These are phyloP conservation scores for Bipolaris zeicola DNA, from an alignment of 2,329 filamentous ascomycete species.

Conservation along the genomic window DNA sequence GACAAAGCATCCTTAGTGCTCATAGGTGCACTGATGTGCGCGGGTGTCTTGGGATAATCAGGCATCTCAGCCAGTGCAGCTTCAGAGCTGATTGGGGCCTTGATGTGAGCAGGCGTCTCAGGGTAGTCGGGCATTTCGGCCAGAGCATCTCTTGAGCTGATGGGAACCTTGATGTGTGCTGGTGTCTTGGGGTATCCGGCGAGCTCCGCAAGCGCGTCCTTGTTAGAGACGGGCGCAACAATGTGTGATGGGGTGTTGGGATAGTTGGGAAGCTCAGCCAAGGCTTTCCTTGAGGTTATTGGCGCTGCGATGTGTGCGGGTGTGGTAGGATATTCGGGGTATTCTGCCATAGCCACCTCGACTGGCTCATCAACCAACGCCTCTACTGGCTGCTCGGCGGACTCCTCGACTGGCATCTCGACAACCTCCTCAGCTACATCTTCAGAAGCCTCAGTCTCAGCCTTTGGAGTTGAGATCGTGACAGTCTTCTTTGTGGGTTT, in stretches of 20 bases:
- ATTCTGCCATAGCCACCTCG: constrained; percentile 33
- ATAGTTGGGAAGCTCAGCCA: constrained; percentile 27
- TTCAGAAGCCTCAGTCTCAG: constrained; percentile 13
- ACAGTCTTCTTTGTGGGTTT: constrained; percentile 31
- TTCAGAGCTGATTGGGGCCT: constrained; percentile 2
- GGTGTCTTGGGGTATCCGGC: constrained; percentile 35
- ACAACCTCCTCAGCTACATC: constrained; percentile 15
- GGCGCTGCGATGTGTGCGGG: constrained; percentile 24
- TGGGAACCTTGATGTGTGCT: constrained; percentile 27
- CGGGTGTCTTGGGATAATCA: constrained; percentile 21
- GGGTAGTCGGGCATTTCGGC: constrained; percentile 22
- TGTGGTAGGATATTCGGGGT: constrained; percentile 18
- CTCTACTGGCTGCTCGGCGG: background rate
- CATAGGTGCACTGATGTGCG: constrained; percentile 12
- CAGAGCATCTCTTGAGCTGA: constrained; percentile 22
- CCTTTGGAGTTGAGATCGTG: constrained; percentile 17
- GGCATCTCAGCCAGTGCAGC: constrained; percentile 9
- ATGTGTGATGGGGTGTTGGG: constrained; percentile 35
- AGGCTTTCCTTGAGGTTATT: constrained; percentile 22
- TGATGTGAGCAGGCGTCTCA: constrained; percentile 14
- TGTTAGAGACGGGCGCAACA: constrained; percentile 21
- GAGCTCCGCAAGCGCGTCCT: constrained; percentile 24
- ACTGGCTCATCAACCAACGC: background rate
- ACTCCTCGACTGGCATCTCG: background rate
- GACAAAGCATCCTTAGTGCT: constrained; percentile 13